Evolutionary conservation across 495 filamentous ascomycete genomes (phyloP), one percentile per base, ranked within the genome.

Genomic region (Xylaria castorea): DNA sequence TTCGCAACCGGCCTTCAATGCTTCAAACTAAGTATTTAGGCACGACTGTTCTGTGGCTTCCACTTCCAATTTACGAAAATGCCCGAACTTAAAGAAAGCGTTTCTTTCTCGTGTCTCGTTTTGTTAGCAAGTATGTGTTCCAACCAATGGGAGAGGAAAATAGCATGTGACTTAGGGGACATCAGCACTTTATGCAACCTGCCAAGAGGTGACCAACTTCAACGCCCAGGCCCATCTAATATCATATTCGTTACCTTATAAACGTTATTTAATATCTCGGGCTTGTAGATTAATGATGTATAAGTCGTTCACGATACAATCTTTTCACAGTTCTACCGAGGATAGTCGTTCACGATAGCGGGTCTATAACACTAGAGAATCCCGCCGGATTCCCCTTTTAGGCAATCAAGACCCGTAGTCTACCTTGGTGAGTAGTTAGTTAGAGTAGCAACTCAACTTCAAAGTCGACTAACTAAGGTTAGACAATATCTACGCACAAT

Each of bases 381-480:
- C 53, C 55, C 55, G 30, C 55, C 55, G 16, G 55, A n/a, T 60
- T 60, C 55, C 55, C 55, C 30, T 4, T 36, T 60, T 60, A 36
- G 55, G 55, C 55, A 60, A 60, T 5, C 20, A 30, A 55, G 51
- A 30, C 22, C 51, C 22, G 46, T 48, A 48, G 18, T 48, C 7
- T 20, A 27, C 48, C 48, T 51, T 9, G 44, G 44, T 50, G 25
- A 53, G 50, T 53, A n/a, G n/a, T n/a, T n/a, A n/a, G n/a, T n/a
- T n/a, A n/a, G n/a, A 48, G 46, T 53, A 53, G 22, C 22, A 25
- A 53, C 9, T 53, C 22, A 11, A 27, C 50, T 53, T 53, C 9
- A 27, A 27, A 53, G 50, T 25, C 50, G n/a, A 53, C 50, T 53
- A 53, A 25, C 22, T 27, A 53, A 53, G 9, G 9, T 27, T 27